These are phyloP conservation scores for Phytopythium boreale DNA, from an alignment of 352 stramenopile genomes.

Conservation along the genomic window DNA sequence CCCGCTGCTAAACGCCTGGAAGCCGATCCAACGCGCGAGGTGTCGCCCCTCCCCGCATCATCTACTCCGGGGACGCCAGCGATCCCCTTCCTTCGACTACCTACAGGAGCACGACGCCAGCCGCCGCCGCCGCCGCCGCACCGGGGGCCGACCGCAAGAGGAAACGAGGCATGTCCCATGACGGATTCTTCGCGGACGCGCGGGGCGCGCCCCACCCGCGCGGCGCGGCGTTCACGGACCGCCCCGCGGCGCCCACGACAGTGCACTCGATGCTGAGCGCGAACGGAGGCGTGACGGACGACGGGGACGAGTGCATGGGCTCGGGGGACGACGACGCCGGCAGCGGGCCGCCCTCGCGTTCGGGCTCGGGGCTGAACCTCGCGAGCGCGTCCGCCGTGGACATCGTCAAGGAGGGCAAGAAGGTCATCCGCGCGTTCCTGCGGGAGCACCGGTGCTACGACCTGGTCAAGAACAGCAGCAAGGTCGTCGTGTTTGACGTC, in stretches of 20 bases:
- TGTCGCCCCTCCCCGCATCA: background rate
- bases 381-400: conserved; percentile 49
- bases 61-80: too few relatives aligned
- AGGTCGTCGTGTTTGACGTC: conserved; percentile 97
- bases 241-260: conserved; percentile 15
- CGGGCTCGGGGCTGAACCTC: conserved; percentile 34
- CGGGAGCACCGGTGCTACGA: conserved; percentile 91
- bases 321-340: conserved; percentile 12
- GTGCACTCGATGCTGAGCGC: conserved; percentile 15
- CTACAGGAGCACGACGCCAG: conserved; percentile 3
- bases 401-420: conserved; percentile 70
- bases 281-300: conserved; percentile 21
- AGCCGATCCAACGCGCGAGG: background rate
- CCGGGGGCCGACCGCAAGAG: conserved; percentile 51
- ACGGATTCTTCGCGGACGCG: conserved; percentile 46
- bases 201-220: conserved; percentile 25
- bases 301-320: conserved; percentile 34
- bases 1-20: background rate
- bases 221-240: conserved; percentile 18
- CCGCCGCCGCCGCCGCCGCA: conserved; percentile 14
- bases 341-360: background rate
- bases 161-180: conserved; percentile 62
- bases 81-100: too few relatives aligned
- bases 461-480: conserved; percentile 96
- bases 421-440: conserved; percentile 89